Base-by-base conservation (phyloP, 352 stramenopile species). In the Phytopythium montanum region DNA sequence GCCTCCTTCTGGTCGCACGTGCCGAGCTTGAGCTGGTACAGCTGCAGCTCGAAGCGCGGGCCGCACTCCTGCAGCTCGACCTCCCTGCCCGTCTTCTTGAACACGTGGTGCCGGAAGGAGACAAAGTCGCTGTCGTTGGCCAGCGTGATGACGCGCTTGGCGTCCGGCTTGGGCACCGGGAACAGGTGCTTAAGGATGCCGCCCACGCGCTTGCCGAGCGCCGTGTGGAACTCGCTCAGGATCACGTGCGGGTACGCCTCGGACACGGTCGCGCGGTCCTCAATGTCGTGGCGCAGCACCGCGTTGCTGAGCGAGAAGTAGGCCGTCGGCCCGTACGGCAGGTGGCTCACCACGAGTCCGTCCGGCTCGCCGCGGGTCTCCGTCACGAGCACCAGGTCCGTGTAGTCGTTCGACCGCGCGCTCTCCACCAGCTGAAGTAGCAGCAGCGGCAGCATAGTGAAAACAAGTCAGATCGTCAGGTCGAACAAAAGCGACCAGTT, bases 181-280 rank as follows among this genome's bases (percentile, higher is more conserved):
- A 99, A 99, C 31, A 99, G 69, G 74, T 99, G 97, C 78, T 99
- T 99, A 6, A 99, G 80, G 69, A 99, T 98, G 71, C 98, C 99
- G 54, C 88, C 87, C 33, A 99, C 91, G 46, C 98, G 92, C 65
- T 96, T 85, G 48, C 97, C 98, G 44, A 99, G 78, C 23, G 87
- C 61, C 14, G 94, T 98, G 51, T 97, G 80, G 62, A 99, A 99
- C 68, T 98, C 88, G 76, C 99, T 92, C 45, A 99, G 72, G 60
- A 99, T 98, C 53, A 99, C 76, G 75, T 98, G 95, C 36, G 95
- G 95, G 63, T 98, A 98, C 44, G 91, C 87, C 60, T 97, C 90
- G 18, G 89, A 97, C 62, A 98, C 80, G 39, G 88, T 97, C 38
- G 82, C 87, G 29, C 94, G 90, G 65, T 98, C 95, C 74, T 99